Conservation (phyloP, 2,329 filamentous ascomycete genomes). For the Aureobasidium subglaciale region DNA sequence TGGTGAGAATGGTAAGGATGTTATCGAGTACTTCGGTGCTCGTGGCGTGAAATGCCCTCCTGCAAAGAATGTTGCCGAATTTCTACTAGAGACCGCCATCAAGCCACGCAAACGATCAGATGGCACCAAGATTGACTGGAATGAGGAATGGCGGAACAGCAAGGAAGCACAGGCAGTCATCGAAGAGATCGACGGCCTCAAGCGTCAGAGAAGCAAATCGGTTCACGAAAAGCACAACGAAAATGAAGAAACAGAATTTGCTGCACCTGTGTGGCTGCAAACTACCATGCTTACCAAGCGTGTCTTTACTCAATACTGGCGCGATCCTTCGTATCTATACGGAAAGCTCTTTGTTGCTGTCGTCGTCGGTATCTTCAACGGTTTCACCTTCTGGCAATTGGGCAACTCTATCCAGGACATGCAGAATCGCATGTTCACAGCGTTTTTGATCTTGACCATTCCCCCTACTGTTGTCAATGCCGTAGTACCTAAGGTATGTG, state of each 20-base stretch:
- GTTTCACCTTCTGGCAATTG: constrained; percentile 69
- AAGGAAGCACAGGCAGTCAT: constrained; percentile 52
- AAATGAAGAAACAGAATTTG: constrained; percentile 40
- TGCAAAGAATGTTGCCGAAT: constrained; percentile 59
- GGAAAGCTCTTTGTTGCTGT: constrained; percentile 67
- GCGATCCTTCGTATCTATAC: constrained; percentile 69
- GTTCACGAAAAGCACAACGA: constrained; percentile 25
- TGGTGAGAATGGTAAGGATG: constrained; percentile 57
- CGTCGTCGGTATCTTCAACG: constrained; percentile 69
- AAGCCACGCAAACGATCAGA: constrained; percentile 47
- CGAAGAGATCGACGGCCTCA: constrained; percentile 59
- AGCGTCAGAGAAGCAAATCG: constrained; percentile 48
- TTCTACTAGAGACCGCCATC: constrained; percentile 58
- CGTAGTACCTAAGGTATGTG: constrained; percentile 71
- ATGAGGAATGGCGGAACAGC: constrained; percentile 65
- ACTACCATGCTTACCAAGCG: constrained; percentile 61
- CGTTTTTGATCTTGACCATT: constrained; percentile 50
- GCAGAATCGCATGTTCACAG: constrained; percentile 72
- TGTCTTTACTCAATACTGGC: constrained; percentile 67
- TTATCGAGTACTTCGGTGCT: constrained; percentile 61
- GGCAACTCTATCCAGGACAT: constrained; percentile 60
- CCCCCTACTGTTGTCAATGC: constrained; percentile 66
- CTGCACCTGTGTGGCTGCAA: constrained; percentile 57
- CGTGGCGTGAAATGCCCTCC: constrained; percentile 61
- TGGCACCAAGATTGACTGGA: constrained; percentile 60